Evolutionary conservation across 169 alveolate species (phyloP).

Genomic region (Cryptosporidium tyzzeri): DNA sequence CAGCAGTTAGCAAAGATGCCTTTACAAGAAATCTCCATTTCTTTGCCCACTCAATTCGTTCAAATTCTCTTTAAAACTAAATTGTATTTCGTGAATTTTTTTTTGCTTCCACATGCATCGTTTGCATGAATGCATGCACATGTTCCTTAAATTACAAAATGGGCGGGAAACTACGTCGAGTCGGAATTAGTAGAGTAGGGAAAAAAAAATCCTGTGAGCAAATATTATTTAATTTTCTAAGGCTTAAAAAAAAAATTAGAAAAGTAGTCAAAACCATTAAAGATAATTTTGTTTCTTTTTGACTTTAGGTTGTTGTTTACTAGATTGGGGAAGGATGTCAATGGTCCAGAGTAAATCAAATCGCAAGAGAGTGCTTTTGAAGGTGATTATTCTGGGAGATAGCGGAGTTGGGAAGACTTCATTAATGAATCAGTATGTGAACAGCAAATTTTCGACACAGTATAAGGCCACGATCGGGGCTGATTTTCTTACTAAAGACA

Average conservation of each 20-base stretch:
- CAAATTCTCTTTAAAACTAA: slow-evolving; percentile 41
- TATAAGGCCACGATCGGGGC: slow-evolving; percentile 99
- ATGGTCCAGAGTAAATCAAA: slow-evolving; percentile 74
- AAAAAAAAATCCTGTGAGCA: slow-evolving; percentile 25
- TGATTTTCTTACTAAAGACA: slow-evolving; percentile 97
- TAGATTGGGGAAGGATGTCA: slow-evolving; percentile 24
- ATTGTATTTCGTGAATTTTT: neutral
- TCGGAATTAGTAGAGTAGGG: slow-evolving; percentile 57
- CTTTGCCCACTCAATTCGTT: slow-evolving; percentile 70
- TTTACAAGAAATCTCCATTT: slow-evolving; percentile 68
- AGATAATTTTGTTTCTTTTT: slow-evolving; percentile 18
- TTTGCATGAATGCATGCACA: slow-evolving; percentile 41
- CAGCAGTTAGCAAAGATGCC: slow-evolving; percentile 73
- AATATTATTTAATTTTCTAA: slow-evolving; percentile 18
- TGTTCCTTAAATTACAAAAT: slow-evolving; percentile 2
- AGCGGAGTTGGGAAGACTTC: slow-evolving; percentile 99
- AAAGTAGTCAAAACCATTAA: neutral
- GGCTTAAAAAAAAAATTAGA: slow-evolving; percentile 42
- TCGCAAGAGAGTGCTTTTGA: slow-evolving; percentile 90
- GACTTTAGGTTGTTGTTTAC: neutral
- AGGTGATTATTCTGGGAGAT: slow-evolving; percentile 97
- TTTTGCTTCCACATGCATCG: neutral
- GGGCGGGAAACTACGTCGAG: slow-evolving; percentile 75
- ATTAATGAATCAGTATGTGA: slow-evolving; percentile 97
- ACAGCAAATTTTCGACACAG: slow-evolving; percentile 94